phyloP scores from a whole-genome alignment of 2,329 filamentous ascomycete species.

The Cladophialophora bantiana region DNA sequence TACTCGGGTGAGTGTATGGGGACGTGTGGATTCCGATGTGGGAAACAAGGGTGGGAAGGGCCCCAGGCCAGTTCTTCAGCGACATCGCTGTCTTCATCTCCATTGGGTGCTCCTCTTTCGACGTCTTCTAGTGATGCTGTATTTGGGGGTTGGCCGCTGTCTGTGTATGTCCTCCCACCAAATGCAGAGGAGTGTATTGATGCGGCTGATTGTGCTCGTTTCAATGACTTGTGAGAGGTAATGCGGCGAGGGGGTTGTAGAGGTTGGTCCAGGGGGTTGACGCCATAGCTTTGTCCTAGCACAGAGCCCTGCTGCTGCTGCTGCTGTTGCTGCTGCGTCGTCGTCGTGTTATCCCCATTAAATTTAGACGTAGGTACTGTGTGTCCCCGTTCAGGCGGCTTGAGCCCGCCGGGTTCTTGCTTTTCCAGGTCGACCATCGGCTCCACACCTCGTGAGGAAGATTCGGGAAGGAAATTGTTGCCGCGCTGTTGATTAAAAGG shows the following conservation, averaged over 20 bases:
- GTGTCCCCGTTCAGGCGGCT: constrained; percentile 29
- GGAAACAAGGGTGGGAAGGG: constrained; percentile 90
- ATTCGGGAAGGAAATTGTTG: constrained; percentile 41
- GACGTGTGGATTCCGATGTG: constrained; percentile 91
- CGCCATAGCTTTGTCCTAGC: constrained; percentile 38
- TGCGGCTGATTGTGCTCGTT: constrained; percentile 49
- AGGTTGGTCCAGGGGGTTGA: constrained; percentile 39
- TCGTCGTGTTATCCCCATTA: constrained; percentile 25
- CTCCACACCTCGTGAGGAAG: constrained; percentile 17
- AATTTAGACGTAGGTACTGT: constrained; percentile 32
- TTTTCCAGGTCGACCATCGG: constrained; percentile 37
- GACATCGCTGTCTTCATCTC: constrained; percentile 63
- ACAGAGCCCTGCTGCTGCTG: constrained; percentile 27
- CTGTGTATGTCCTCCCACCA: constrained; percentile 40
- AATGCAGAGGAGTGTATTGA: constrained; percentile 50
- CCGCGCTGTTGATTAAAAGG: constrained; percentile 52
- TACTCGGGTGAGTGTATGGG: constrained; percentile 77
- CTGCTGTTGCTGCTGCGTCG: too few species aligned
- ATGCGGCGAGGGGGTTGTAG: constrained; percentile 40
- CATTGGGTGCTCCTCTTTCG: constrained; percentile 24
- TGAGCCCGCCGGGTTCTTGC: constrained; percentile 27
- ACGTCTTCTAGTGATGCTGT: constrained; percentile 37
- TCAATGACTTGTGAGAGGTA: constrained; percentile 38
- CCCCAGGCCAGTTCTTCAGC: constrained; percentile 85
- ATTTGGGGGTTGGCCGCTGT: constrained; percentile 40